Evolutionary conservation across 192 early-diverging fungal genomes (phyloP).

Genomic region (Pecoramyces ruminantium): DNA sequence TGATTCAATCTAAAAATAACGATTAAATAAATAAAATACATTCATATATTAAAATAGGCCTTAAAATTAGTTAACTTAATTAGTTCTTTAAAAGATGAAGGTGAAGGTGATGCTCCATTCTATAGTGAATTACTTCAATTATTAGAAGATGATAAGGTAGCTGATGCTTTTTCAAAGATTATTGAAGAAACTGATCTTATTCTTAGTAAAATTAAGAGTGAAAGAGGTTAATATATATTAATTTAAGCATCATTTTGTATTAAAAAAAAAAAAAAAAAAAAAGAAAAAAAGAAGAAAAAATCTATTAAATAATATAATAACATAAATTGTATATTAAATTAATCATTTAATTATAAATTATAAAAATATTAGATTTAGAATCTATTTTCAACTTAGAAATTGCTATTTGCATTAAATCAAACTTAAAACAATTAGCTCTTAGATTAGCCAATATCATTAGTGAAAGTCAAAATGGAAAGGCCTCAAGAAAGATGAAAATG

Average conservation of each 20-base stretch:
- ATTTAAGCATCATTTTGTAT: too few relatives aligned
- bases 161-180: not conserved
- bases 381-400: not conserved
- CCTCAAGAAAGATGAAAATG: not conserved
- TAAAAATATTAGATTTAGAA: not conserved
- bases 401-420: not conserved
- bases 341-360: too few relatives aligned
- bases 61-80: not conserved
- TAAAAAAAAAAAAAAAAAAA: too few relatives aligned
- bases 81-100: not conserved
- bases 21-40: too few relatives aligned
- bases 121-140: not conserved
- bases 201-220: not conserved
- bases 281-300: too few relatives aligned
- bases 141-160: not conserved
- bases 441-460: not conserved
- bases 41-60: not conserved
- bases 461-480: not conserved
- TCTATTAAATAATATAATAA: too few relatives aligned
- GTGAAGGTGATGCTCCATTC: not conserved
- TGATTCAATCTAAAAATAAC: too few relatives aligned
- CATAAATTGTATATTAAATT: too few relatives aligned
- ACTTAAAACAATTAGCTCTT: not conserved
- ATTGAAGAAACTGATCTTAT: not conserved
- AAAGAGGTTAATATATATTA: not conserved